Percentiles rank a stretch among this genome's conserved stretches.
Conservation (phyloP, 192 early-diverging fungal genomes). For the Coemansia sp. region DNA sequence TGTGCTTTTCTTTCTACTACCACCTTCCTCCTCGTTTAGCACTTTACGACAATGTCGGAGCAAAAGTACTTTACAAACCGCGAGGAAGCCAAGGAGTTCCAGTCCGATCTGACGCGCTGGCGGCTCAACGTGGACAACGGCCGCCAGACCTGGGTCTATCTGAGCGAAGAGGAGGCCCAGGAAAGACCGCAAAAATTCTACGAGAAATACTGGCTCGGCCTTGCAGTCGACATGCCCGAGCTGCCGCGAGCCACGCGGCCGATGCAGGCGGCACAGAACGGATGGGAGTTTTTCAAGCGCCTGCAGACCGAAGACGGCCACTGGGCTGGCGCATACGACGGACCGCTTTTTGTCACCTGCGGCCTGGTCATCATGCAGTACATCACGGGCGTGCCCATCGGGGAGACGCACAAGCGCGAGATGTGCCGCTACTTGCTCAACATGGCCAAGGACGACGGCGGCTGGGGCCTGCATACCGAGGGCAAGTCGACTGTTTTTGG, state of each 20-base stretch:
- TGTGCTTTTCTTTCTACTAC: neutral
- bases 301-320: slow-evolving; percentile 93
- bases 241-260: slow-evolving; percentile 64
- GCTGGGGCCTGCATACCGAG: slow-evolving; percentile 98
- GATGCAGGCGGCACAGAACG: slow-evolving; percentile 80
- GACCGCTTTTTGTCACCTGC: slow-evolving; percentile 94
- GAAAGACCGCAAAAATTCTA: slow-evolving; percentile 69
- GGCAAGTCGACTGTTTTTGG: slow-evolving; percentile 91
- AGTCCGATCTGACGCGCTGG: slow-evolving; percentile 83
- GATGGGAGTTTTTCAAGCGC: slow-evolving; percentile 81
- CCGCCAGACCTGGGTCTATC: slow-evolving; percentile 89
- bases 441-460: slow-evolving; percentile 86
- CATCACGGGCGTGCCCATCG: slow-evolving; percentile 69
- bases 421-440: slow-evolving; percentile 84
- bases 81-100: slow-evolving; percentile 28
- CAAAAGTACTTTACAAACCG: slow-evolving; percentile 48
- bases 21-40: neutral
- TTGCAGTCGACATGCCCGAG: slow-evolving; percentile 56
- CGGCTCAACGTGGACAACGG: slow-evolving; percentile 81
- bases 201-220: slow-evolving; percentile 90
- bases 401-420: slow-evolving; percentile 66
- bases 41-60: slow-evolving; percentile 15
- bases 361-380: slow-evolving; percentile 88
- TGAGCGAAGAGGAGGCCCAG: slow-evolving; percentile 24
- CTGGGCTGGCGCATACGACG: slow-evolving; percentile 95